These are phyloP conservation scores for Lipomyces oligophaga DNA, from an alignment of 805 yeast genomes.

Conservation along the genomic window DNA sequence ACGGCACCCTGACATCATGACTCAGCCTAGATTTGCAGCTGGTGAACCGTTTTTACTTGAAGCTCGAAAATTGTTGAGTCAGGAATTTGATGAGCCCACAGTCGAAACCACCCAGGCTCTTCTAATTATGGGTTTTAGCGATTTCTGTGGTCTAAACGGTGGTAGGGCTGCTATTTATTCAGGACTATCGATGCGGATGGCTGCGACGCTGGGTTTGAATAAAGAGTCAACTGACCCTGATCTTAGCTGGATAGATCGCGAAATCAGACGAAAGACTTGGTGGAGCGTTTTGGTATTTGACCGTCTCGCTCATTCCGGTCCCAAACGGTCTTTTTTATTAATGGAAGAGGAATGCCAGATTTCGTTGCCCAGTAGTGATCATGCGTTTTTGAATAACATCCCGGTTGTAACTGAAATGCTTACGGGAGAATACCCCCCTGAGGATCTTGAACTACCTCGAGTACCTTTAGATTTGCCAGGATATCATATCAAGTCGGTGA, in stretches of 20 bases:
- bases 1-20: constrained; percentile 34
- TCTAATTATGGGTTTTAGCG: constrained; percentile 37
- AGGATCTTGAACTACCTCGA: constrained; percentile 28
- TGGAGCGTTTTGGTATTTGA: constrained; percentile 40
- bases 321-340: constrained; percentile 35
- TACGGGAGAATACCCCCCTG: constrained; percentile 29
- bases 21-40: constrained; percentile 30
- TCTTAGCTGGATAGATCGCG: constrained; percentile 37
- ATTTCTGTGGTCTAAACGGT: constrained; percentile 37
- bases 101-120: constrained; percentile 39
- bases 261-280: constrained; percentile 37
- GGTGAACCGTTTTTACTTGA: constrained; percentile 32
- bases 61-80: constrained; percentile 31
- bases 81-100: constrained; percentile 35
- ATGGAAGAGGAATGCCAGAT: constrained; percentile 31
- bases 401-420: constrained; percentile 33
- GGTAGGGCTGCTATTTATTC: constrained; percentile 39
- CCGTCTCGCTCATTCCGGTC: constrained; percentile 37
- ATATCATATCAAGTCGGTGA: constrained; percentile 29
- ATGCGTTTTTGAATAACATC: constrained; percentile 32
- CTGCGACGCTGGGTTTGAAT: constrained; percentile 35
- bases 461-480: constrained; percentile 32
- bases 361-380: constrained; percentile 34
- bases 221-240: constrained; percentile 32
- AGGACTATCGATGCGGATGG: constrained; percentile 39